Evolutionary conservation across 2,329 filamentous ascomycete species (phyloP), one percentile per base, ranked within the genome.

Genomic region (Neofusicoccum umdonicola): DNA sequence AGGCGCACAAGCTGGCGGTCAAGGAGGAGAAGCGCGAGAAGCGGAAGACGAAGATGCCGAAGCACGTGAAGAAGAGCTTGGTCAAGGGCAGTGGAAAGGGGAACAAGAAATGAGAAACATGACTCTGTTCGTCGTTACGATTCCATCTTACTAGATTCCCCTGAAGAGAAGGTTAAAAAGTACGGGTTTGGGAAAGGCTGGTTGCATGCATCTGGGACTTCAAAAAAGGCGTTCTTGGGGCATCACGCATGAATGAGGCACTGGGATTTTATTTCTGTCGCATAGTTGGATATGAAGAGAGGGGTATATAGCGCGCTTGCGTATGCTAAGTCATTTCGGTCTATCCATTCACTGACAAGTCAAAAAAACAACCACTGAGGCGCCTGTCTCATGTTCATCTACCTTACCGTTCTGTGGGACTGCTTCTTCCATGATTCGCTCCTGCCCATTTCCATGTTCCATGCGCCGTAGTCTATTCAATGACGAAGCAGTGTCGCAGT

Each of bases 11-110:
- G 77, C 86, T 87, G 75, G 89, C 90, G 1, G 90, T 97, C 70
- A 99, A 98, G 80, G 94, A 97, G 73, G 94, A 93, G 72, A 97
- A 97, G 81, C 88, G 92, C 41, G 93, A 97, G 77, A 93, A 96
- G 82, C 84, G 95, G 66, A 92, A 94, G 77, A 90, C 91, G 3
- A 99, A 99, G 83, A 96, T 99, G 80, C 94, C 95, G 0, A 99
- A 99, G 80, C 88, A 96, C 75, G 69, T 97, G 39, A 99, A 99
- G 85, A 98, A 97, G 83, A 91, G 90, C 75, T 79, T 96, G 65
- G 86, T 96, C 31, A 85, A 84, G 45, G 41, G 50, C 13, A 39
- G 31, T n/a, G 41, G 48, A 12, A 60, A 39, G 56, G 57, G 64
- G 13, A 50, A 52, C 8, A 64, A 61, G 57, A 52, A 58, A 35